These are phyloP conservation scores for Corymbia citriodora DNA, from an alignment of 441 rosid genomes.

Conservation along the genomic window DNA sequence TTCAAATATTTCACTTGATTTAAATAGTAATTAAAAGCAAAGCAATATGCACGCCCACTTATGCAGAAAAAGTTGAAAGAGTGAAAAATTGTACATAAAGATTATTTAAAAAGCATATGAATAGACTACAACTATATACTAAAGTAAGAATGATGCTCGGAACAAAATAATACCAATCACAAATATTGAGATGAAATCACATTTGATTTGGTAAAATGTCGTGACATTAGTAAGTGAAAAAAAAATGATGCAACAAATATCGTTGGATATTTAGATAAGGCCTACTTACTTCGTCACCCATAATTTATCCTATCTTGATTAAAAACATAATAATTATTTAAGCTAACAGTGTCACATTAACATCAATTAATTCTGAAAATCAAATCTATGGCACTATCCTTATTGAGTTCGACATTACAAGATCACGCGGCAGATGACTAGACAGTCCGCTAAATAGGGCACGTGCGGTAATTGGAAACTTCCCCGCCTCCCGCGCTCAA, in stretches of 20 bases:
- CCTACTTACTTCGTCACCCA: neutral
- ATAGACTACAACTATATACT: neutral
- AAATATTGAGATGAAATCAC: neutral
- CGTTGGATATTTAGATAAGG: neutral
- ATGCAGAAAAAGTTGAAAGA: neutral
- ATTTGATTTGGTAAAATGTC: neutral
- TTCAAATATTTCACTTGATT: neutral
- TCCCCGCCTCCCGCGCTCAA: neutral
- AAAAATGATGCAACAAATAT: neutral
- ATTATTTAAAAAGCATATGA: neutral
- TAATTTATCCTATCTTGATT: neutral
- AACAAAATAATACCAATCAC: neutral
- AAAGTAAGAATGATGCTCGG: neutral
- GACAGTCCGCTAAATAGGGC: neutral
- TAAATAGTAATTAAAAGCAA: neutral
- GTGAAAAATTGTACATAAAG: neutral
- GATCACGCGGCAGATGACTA: neutral
- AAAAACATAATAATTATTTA: neutral
- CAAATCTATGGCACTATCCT: neutral
- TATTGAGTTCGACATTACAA: neutral
- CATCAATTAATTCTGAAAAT: neutral
- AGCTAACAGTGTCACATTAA: neutral
- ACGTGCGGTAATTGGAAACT: neutral
- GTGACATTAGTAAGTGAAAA: too few relatives aligned
- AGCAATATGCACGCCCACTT: neutral